These are phyloP conservation scores for Pythium aquatile DNA, from an alignment of 352 stramenopile genomes.

Conservation along the genomic window DNA sequence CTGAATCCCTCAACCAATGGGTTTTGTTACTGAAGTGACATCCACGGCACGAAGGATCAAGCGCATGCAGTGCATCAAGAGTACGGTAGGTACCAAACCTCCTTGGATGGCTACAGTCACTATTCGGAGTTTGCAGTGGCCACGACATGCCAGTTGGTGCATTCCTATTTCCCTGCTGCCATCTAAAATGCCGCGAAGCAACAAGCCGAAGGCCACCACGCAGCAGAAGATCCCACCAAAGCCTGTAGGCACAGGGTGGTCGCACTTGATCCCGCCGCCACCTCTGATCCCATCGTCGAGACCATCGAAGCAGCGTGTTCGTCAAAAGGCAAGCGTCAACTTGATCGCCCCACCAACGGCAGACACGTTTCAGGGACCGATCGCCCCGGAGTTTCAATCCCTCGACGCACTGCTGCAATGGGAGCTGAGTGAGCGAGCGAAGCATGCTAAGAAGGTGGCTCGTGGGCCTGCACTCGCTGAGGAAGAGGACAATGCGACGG, in stretches of 20 bases:
- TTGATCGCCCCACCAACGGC: not conserved
- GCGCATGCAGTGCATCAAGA: too few species aligned
- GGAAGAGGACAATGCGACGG: not conserved
- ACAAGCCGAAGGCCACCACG: not conserved
- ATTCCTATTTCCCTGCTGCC: not conserved
- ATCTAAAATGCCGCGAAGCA: not conserved
- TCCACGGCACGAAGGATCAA: too few species aligned
- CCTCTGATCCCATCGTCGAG: not conserved
- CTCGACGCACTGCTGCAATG: not conserved
- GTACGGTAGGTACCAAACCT: too few species aligned
- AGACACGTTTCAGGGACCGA: not conserved
- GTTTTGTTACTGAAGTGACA: too few species aligned
- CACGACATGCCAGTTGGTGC: not conserved
- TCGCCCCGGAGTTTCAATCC: not conserved
- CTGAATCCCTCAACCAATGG: too few species aligned
- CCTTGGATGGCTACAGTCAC: constrained; percentile 2
- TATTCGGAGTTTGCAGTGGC: not conserved
- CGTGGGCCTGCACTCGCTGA: not conserved
- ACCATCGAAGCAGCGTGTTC: not conserved
- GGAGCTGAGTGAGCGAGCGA: not conserved
- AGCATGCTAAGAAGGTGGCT: not conserved
- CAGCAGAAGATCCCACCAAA: not conserved
- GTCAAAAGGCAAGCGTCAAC: not conserved
- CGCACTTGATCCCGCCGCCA: not conserved
- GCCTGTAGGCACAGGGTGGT: not conserved